Conservation (phyloP, 805 yeast species). For the Ogataea saltuana region DNA sequence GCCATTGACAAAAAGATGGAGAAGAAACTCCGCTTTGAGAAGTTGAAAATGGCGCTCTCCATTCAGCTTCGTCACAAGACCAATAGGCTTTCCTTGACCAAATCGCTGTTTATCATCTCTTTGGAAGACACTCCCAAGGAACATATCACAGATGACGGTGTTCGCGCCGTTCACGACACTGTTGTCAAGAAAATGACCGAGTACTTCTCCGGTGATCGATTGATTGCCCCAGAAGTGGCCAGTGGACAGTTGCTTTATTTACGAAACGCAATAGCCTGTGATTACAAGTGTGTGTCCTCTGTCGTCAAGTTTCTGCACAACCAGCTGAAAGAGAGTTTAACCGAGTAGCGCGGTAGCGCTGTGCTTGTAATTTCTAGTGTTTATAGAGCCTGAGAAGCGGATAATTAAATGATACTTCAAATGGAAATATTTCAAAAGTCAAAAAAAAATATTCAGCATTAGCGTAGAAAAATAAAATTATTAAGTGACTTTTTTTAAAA, state of each 20-base stretch:
- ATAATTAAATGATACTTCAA: no score
- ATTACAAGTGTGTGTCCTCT: slow-evolving; percentile 20
- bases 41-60: slow-evolving; percentile 20
- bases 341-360: no score
- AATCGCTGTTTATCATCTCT: slow-evolving; percentile 27
- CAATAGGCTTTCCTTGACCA: slow-evolving; percentile 18
- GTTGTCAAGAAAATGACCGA: slow-evolving; percentile 10
- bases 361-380: no score
- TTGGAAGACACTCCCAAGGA: slow-evolving; percentile 20
- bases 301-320: slow-evolving; percentile 24
- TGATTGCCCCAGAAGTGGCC: slow-evolving; percentile 5
- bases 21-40: slow-evolving; percentile 25
- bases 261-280: slow-evolving; percentile 31
- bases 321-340: slow-evolving; percentile 12
- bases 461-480: background rate
- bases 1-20: slow-evolving; percentile 23
- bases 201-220: slow-evolving; percentile 25
- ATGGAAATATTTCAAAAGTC: background rate
- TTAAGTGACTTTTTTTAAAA: no score
- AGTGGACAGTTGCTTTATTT: slow-evolving; percentile 24
- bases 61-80: slow-evolving; percentile 29
- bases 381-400: no score
- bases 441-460: background rate
- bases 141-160: slow-evolving; percentile 14
- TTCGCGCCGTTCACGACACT: slow-evolving; percentile 13